Evolutionary conservation across 1,284 basidiomycete genomes (phyloP).

Genomic region (Malassezia dermatis): DNA sequence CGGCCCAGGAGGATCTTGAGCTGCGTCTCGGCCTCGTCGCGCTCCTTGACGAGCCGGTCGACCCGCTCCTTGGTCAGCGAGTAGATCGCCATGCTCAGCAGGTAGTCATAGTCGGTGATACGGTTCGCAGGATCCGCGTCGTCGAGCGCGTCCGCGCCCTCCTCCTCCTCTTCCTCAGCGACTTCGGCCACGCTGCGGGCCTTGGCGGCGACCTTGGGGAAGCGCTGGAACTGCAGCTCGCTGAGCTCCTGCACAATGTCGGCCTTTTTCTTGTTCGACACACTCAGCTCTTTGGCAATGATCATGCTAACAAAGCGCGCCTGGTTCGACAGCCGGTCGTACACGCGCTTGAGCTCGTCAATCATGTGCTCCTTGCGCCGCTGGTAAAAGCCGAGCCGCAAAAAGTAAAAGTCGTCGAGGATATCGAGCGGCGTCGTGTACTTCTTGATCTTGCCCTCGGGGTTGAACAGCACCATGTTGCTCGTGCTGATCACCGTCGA

Average conservation of each 20-base stretch:
- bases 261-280: slow-evolving; percentile 81
- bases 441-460: slow-evolving; percentile 90
- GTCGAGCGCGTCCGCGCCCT: slow-evolving; percentile 52
- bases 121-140: slow-evolving; percentile 44
- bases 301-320: slow-evolving; percentile 97
- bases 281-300: slow-evolving; percentile 71
- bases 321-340: slow-evolving; percentile 84
- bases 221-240: slow-evolving; percentile 68
- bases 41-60: slow-evolving; percentile 70
- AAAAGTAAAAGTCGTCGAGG: slow-evolving; percentile 82
- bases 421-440: slow-evolving; percentile 84
- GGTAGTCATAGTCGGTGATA: slow-evolving; percentile 75
- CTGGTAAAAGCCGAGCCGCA: slow-evolving; percentile 71
- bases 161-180: slow-evolving; percentile 54
- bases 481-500: slow-evolving; percentile 69
- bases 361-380: slow-evolving; percentile 76
- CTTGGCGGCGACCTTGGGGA: slow-evolving; percentile 65
- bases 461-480: slow-evolving; percentile 99
- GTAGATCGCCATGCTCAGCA: slow-evolving; percentile 88
- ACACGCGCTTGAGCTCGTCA: slow-evolving; percentile 67
- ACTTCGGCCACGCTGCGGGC: slow-evolving; percentile 57
- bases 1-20: slow-evolving; percentile 68
- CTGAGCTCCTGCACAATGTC: slow-evolving; percentile 78
- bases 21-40: slow-evolving; percentile 71
- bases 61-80: slow-evolving; percentile 92